Percentiles rank a stretch among this genome's conserved stretches.
Conservation (phyloP, 345 rosid genomes). For the Cardamine chenopodiifolia region DNA sequence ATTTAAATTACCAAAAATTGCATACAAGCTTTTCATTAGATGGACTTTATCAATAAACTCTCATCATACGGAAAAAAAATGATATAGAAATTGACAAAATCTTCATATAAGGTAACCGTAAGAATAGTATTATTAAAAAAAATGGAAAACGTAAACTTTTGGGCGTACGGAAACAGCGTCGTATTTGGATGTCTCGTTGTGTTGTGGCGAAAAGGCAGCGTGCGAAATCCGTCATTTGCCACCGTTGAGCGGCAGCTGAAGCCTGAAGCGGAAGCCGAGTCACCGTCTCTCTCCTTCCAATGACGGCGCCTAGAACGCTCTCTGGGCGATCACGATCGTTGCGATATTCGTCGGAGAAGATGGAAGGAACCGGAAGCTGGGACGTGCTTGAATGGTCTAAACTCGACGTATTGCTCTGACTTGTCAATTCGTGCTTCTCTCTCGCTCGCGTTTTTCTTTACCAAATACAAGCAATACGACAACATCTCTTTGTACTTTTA, state of each 20-base stretch:
- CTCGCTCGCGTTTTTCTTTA: background rate
- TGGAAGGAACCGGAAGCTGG: conserved; percentile 84
- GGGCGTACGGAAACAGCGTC: conserved; percentile 43
- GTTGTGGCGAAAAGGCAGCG: conserved; percentile 46
- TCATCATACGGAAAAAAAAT: too few relatives aligned
- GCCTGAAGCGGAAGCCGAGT: conserved; percentile 4
- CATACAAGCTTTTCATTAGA: background rate
- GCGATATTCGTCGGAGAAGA: conserved; percentile 61
- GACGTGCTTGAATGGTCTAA: conserved; percentile 85
- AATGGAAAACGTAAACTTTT: conserved; percentile 31
- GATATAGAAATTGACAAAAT: conserved; percentile 5
- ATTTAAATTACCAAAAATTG: background rate
- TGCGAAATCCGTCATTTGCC: conserved; percentile 36
- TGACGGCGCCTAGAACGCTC: conserved; percentile 58
- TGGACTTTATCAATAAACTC: background rate
- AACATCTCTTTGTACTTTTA: conserved; percentile 13
- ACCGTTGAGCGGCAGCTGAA: conserved; percentile 36
- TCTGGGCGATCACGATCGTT: conserved; percentile 50
- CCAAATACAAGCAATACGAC: conserved; percentile 12
- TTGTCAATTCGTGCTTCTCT: conserved; percentile 32
- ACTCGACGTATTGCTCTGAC: conserved; percentile 52
- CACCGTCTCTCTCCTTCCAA: conserved; percentile 16
- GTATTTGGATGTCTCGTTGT: conserved; percentile 32
- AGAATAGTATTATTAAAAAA: background rate
- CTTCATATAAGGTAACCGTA: background rate